phyloP scores from a whole-genome alignment of 257 asterid species.

The Solanum gracilifrons region DNA sequence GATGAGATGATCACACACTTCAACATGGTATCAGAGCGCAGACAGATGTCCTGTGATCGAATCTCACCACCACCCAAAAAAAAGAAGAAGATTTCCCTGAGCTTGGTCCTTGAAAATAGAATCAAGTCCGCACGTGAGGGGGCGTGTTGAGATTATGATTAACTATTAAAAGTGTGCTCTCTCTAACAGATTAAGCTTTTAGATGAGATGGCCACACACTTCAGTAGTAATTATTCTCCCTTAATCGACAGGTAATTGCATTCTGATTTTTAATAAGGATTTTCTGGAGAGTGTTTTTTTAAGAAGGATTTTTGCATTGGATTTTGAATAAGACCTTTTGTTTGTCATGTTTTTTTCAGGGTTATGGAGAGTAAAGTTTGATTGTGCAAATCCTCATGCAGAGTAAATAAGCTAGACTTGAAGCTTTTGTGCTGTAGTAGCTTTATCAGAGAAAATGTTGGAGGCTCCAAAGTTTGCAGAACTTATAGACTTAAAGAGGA shows the following conservation, averaged over 20 bases:
- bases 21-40: too few species aligned
- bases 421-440: slow-evolving; percentile 3
- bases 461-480: slow-evolving; percentile 76
- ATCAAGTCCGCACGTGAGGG: too few species aligned
- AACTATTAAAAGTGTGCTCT: too few species aligned
- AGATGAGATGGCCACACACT: not conserved
- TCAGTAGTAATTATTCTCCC: not conserved
- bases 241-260: not conserved
- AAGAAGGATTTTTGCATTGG: not conserved
- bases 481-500: slow-evolving; percentile 61
- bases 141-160: too few species aligned
- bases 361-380: slow-evolving; percentile 16
- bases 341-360: not conserved
- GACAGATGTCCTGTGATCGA: too few species aligned
- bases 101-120: too few species aligned
- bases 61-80: too few species aligned
- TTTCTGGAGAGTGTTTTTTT: not conserved
- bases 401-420: slow-evolving; percentile 12
- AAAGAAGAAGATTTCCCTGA: too few species aligned
- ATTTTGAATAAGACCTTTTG: not conserved
- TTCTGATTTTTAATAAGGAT: not conserved
- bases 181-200: too few species aligned
- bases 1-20: too few species aligned
- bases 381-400: slow-evolving; percentile 30
- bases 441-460: slow-evolving; percentile 37